phyloP scores from a whole-genome alignment of 2,329 filamentous ascomycete species.

The Trichoderma aggressivum region DNA sequence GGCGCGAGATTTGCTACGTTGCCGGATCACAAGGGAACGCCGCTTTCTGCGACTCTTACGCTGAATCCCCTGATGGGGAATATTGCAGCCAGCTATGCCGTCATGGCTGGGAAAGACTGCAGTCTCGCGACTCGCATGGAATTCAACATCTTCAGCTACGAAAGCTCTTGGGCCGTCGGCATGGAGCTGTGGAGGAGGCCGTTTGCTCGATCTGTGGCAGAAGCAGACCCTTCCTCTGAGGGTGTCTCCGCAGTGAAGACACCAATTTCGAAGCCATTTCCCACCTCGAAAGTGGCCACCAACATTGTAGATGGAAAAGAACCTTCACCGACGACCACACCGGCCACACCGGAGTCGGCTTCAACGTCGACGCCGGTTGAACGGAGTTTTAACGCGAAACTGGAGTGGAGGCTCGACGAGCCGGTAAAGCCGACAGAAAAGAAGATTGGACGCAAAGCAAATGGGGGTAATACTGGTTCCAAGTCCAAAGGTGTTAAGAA shows the following conservation, averaged over 20 bases:
- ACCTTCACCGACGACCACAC: neutral
- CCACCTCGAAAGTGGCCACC: neutral
- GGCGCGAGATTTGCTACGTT: conserved; percentile 88
- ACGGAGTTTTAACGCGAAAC: conserved; percentile 52
- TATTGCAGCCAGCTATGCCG: conserved; percentile 85
- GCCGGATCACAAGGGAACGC: conserved; percentile 75
- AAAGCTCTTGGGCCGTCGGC: conserved; percentile 87
- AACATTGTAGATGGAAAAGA: neutral
- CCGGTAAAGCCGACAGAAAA: conserved; percentile 28
- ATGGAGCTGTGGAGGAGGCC: conserved; percentile 85
- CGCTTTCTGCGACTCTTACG: conserved; percentile 89
- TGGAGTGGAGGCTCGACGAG: conserved; percentile 47
- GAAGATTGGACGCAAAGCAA: neutral
- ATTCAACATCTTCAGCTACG: conserved; percentile 98
- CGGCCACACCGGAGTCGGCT: neutral
- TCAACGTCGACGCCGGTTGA: conserved; percentile 7
- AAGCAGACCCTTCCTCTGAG: conserved; percentile 25
- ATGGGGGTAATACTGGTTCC: conserved; percentile 39
- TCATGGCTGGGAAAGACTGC: conserved; percentile 78
- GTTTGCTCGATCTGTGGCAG: conserved; percentile 37
- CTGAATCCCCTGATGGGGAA: conserved; percentile 94
- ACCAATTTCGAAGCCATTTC: neutral
- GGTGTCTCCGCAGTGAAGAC: neutral
- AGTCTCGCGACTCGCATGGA: conserved; percentile 88
- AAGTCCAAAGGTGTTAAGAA: conserved; percentile 46